These are phyloP conservation scores for Trichomonas tenax DNA, from an alignment of 208 protist genomes.

Conservation along the genomic window DNA sequence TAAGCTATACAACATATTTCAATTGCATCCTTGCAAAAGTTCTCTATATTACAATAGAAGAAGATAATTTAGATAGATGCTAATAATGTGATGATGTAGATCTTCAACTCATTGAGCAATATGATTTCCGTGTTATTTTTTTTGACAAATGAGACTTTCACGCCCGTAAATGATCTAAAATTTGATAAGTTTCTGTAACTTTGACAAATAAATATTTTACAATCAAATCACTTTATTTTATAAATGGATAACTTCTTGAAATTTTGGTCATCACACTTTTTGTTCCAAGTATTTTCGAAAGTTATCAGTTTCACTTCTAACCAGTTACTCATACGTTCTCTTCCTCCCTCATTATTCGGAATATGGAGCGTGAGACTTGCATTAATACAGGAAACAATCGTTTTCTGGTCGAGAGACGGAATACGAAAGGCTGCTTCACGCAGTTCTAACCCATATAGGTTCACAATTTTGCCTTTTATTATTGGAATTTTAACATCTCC, in stretches of 20 bases:
- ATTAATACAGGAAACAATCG: background rate
- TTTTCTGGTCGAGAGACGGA: background rate
- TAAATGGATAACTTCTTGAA: background rate
- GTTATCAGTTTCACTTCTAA: background rate
- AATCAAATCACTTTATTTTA: too few species aligned
- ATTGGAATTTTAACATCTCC: background rate
- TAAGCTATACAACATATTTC: too few species aligned
- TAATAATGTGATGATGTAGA: too few species aligned
- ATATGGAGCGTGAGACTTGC: background rate
- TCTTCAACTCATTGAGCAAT: too few species aligned
- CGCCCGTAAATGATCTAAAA: too few species aligned
- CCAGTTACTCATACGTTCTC: background rate
- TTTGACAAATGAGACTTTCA: too few species aligned
- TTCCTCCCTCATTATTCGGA: background rate
- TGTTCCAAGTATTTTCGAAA: background rate
- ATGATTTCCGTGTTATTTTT: too few species aligned
- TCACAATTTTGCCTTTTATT: background rate
- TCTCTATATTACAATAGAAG: too few species aligned
- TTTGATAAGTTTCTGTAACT: too few species aligned
- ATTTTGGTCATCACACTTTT: constrained; percentile 1
- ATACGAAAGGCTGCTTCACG: background rate
- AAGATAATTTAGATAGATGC: too few species aligned
- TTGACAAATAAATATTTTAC: too few species aligned
- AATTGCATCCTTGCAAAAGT: too few species aligned
- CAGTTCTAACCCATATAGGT: background rate